Evolutionary conservation across 257 asterid species (phyloP), one percentile per base, ranked within the genome.

Genomic region (Nicotiana otophora): DNA sequence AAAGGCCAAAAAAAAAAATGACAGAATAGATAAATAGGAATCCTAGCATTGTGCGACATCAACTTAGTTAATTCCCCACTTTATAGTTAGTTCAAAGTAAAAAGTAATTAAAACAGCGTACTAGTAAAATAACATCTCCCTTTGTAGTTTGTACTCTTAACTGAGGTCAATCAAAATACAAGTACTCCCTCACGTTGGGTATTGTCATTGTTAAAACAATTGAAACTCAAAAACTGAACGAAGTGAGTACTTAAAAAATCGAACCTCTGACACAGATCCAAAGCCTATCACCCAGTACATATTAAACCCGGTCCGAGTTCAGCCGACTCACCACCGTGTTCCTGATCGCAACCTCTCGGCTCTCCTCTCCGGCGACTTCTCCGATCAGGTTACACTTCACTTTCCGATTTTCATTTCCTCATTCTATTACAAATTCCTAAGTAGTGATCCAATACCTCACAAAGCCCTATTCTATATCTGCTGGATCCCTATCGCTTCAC

Each of bases 181-280:
- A 69, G 14, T 42, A 8, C 10, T 7, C 10, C 10, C 12, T 42
- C 51, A 42, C 12, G 12, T 42, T 39, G 48, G 48, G 48, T 39
- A 39, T 39, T 7, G 48, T 39, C 48, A 39, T 39, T 9, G 51
- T 42, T 42, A 12, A n/a, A 11, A 20, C 12, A 36, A 36, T 23
- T 58, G 30, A n/a, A 42, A 42, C 74, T 79, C 54, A 55, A 46
- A 39, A 33, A 33, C 34, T 70, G 78, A 26, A 62, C 7, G 17
- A 63, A 10, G 58, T 53, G 19, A 53, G 65, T 8, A n/a, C 10
- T n/a, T 60, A 9, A 11, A 10, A 23, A 63, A 26, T 26, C 19
- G 36, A 74, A 36, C 26, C 46, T 26, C 39, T 80, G 26, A 63
- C 77, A 80, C 83, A 80, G 77, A 80, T 80, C 83, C 77, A 26